phyloP scores from a whole-genome alignment of 352 stramenopile genomes.

The Phytophthora crassamura region DNA sequence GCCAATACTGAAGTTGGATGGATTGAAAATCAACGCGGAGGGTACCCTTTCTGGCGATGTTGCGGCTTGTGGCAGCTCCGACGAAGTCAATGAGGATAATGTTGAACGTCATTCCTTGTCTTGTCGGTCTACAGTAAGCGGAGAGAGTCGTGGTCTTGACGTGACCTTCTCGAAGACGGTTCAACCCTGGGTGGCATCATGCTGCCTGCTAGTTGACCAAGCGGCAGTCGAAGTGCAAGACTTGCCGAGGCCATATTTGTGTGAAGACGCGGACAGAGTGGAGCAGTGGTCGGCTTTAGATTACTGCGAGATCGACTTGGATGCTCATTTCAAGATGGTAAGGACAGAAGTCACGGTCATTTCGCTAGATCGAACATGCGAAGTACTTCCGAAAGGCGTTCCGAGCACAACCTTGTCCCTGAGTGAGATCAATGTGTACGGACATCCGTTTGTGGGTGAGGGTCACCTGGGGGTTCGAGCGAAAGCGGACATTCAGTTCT shows the following conservation, averaged over 20 bases:
- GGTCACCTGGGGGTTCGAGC: slow-evolving; percentile 67
- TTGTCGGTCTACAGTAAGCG: slow-evolving; percentile 21
- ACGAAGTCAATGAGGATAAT: slow-evolving; percentile 13
- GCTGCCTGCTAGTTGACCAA: slow-evolving; percentile 18
- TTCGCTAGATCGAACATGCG: slow-evolving; percentile 44
- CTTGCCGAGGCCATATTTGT: neutral
- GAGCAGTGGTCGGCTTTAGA: slow-evolving; percentile 11
- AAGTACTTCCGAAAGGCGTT: slow-evolving; percentile 53
- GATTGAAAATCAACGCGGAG: slow-evolving; percentile 28
- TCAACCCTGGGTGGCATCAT: slow-evolving; percentile 35
- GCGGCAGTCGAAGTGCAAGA: neutral
- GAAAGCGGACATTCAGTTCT: slow-evolving; percentile 69
- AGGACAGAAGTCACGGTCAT: slow-evolving; percentile 50
- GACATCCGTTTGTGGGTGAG: slow-evolving; percentile 57
- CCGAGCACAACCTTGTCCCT: slow-evolving; percentile 51
- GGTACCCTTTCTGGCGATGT: slow-evolving; percentile 8
- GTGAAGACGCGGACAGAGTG: neutral
- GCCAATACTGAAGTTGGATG: slow-evolving; percentile 26
- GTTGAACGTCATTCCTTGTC: slow-evolving; percentile 8
- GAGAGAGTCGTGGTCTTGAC: slow-evolving; percentile 27
- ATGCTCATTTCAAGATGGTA: slow-evolving; percentile 68
- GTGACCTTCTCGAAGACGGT: slow-evolving; percentile 31
- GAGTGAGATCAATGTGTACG: slow-evolving; percentile 66
- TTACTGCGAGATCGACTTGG: slow-evolving; percentile 45
- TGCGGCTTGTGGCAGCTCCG: neutral